Base-by-base conservation (phyloP, 169 alveolate genomes). In the Plasmodium falciparum region DNA sequence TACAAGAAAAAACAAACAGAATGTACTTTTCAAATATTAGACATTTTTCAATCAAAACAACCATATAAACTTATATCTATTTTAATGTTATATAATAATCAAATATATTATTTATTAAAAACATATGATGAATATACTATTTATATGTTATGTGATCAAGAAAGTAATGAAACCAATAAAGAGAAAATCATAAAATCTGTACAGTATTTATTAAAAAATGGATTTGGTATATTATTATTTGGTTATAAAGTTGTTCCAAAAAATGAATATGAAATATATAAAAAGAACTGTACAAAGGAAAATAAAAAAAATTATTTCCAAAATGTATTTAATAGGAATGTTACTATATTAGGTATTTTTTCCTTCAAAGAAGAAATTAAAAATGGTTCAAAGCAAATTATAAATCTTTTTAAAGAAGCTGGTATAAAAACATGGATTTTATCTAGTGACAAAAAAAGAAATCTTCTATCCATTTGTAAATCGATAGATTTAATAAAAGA, bases 391-490 rank as follows among this genome's bases (percentile, higher is more conserved):
- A 74, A 56, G 12, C 56, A 58, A 49, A 58, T 71, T 20, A 6
- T 74, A 20, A 62, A 74, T 74, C 11, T 74, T 24, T 75, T 75
- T 54, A 75, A 63, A 75, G 65, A 56, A 17, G 75, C 75, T 3
- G 65, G 62, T 62, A 75, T 75, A 12, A 75, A 75, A 75, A 75
- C 75, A 65, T 62, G 89, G 89, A 63, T 75, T 47, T 58, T 75
- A 13, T 75, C 75, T 45, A 66, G 89, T 50, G 89, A 75, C 33
- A 61, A 24, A 17, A 75, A 75, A 52, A 66, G 65, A n/a, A 62
- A 56, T 75, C 39, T 75, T 62, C 45, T 61, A 47, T 65, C 89
- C 29, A 29, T 58, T 54, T 39, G 75, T 15, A 75, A 47, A 6
- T 63, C 76, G 12, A 20, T 75, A 49, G 24, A 63, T 2, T 39